Base-by-base conservation (phyloP, 2,329 filamentous ascomycete genomes). In the Sporothrix pallida region DNA sequence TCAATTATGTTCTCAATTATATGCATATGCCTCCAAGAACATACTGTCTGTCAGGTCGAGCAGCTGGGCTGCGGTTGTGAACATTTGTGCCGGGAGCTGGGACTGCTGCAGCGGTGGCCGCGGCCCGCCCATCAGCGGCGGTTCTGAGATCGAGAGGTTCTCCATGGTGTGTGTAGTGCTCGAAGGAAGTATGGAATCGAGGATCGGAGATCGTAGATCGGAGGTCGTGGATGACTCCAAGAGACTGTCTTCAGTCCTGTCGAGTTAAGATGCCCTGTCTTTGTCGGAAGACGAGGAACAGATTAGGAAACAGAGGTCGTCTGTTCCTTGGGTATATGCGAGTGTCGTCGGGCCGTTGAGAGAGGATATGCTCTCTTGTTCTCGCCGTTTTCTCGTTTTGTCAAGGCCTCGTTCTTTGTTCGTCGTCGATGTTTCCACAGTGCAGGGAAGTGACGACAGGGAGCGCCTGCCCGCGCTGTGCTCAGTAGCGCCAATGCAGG, bases 1-100 rank as follows among this genome's bases (percentile, higher is more conserved):
- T 60, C 9, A 5, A 31, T 7, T 48, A 1, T 23, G 26, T 26
- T 42, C 31, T 17, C 5, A 44, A 7, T 26, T 2, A 8, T 26
- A 5, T 37, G 31, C 31, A 37, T 37, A 5, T 5, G 31, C 31
- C 31, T 37, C 31, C 3, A 37, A 15, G 7, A n/a, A 79, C 93
- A 86, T 90, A 98, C 95, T 99, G 85, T 99, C 96, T 79, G 96
- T 98, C 79, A 99, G 87, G 82, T 99, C 96, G 74, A 99, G 86
- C 74, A 99, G 86, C 85, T 98, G 96, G 72, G 96, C 95, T 46
- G 96, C 96, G 46, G 96, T 99, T 20, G 96, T 97, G 84, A 99
- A 99, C 92, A 98, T 98, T 86, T 99, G 95, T 74, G 95, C 95
- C 15, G 93, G 93, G 54, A 95, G 85, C 83, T 93, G 92, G 76